These are phyloP conservation scores for Hyaloperonospora brassicae DNA, from an alignment of 352 stramenopile genomes.

Conservation along the genomic window DNA sequence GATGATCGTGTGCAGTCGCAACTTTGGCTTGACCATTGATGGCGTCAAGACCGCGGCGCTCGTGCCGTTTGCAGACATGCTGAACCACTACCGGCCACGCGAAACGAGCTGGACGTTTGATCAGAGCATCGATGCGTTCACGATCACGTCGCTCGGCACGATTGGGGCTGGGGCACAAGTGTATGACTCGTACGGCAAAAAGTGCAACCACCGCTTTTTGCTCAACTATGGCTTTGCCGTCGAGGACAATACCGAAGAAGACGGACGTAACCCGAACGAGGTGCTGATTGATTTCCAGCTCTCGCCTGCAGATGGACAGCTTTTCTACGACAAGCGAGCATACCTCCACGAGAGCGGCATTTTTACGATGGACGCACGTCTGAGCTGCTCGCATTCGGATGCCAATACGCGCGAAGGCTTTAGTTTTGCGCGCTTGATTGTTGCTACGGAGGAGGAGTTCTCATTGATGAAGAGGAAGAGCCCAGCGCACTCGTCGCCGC, in stretches of 20 bases:
- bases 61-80: slow-evolving; percentile 99
- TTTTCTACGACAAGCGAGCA: slow-evolving; percentile 79
- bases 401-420: slow-evolving; percentile 81
- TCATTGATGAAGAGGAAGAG: slow-evolving; percentile 74
- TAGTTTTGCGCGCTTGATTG: slow-evolving; percentile 79
- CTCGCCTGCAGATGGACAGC: slow-evolving; percentile 43
- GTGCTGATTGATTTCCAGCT: slow-evolving; percentile 86
- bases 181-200: slow-evolving; percentile 99
- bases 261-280: slow-evolving; percentile 98
- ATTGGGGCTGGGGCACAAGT: slow-evolving; percentile 88
- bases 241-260: slow-evolving; percentile 96
- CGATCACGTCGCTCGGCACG: slow-evolving; percentile 81
- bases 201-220: slow-evolving; percentile 99
- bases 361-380: slow-evolving; percentile 79
- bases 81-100: slow-evolving; percentile 98
- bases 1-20: slow-evolving; percentile 98
- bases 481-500: slow-evolving; percentile 64
- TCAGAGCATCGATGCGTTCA: slow-evolving; percentile 77
- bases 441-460: slow-evolving; percentile 80
- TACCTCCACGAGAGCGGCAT: slow-evolving; percentile 84
- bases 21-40: slow-evolving; percentile 98
- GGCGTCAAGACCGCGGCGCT: slow-evolving; percentile 95
- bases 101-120: slow-evolving; percentile 95
- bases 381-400: slow-evolving; percentile 81
- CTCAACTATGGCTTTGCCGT: slow-evolving; percentile 99